Evolutionary conservation across 352 stramenopile species (phyloP), one percentile per base, ranked within the genome.

Genomic region (Phytophthora constricta): DNA sequence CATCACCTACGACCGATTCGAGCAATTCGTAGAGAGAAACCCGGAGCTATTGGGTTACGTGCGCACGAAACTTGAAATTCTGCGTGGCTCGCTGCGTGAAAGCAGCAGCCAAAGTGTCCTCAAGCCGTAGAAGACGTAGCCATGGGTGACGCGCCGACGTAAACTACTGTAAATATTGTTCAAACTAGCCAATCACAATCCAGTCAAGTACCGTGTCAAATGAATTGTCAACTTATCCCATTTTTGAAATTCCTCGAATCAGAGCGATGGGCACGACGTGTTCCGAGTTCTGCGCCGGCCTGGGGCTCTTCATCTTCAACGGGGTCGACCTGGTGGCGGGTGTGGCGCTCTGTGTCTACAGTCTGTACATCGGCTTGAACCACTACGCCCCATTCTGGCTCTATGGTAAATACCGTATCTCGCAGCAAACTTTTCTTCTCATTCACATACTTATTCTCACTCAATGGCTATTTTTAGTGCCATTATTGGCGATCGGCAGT

Each of bases 251-350:
- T 37, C 13, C 13, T 37, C 7, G 13, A 47, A 23, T 47, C 41
- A 47, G 41, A 47, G 22, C 37, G 10, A 73, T 80, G 70, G 55
- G 58, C 56, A 50, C 68, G 17, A 76, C 60, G 51, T 74, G 70
- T 47, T 64, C 65, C 17, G 83, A 93, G 64, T 71, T 74, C 56
- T 86, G 82, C 57, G 75, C 77, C 20, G 71, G 80, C 53, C 62
- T 61, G 34, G 80, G 82, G 60, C 82, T 94, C 52, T 90, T 92
- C 57, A 41, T 92, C 60, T 94, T 90, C 71, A 92, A 94, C 68
- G 80, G 73, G 48, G 78, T 94, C 43, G 86, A 94, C 68, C 54
- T 94, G 27, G 20, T 90, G 37, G 87, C 82, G 27, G 86, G 86
- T 20, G 60, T 84, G n/a, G 56, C 71, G 20, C 80, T 94, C 9